Evolutionary conservation across 1,284 basidiomycete genomes (phyloP), one percentile per base, ranked within the genome.

Genomic region (Fistulinella cinereoalba): DNA sequence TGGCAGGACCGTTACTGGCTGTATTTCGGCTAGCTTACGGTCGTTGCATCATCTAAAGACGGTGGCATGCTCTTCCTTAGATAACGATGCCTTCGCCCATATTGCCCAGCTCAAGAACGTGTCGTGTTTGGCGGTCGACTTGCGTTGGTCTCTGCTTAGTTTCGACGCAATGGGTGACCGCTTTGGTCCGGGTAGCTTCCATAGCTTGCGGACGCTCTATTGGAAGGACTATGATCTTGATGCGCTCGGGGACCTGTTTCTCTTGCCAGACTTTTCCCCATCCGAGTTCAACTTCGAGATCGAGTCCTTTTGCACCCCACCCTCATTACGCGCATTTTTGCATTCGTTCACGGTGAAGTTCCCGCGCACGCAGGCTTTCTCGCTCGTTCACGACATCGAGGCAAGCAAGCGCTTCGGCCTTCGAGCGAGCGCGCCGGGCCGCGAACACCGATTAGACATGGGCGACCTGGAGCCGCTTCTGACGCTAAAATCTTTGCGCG

Each of bases 201-300:
- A 16, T 18, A 13, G 25, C 38, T 8, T 58, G 39, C 46, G 41
- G 22, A 57, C 55, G 2, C 51, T 61, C 7, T 18, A 34, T 41
- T 58, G 56, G 59, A 58, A 61, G n/a, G 56, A 58, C 18, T 61
- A 58, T 28, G 15, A 37, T 27, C 36, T 58, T 9, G 16, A 43
- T 12, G 29, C 32, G 10, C 57, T 61, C 5, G 18, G 25, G 15
- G 59, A 61, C 18, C 44, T 58, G 2, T 48, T 60, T 33, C 42
- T 60, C 31, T 37, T 58, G 38, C 59, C 59, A 0, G 38, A 50
- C 13, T 8, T 57, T 10, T 55, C 54, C 2, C 57, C 42, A 4
- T 27, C 42, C 11, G 34, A 27, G 10, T 4, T 61, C 23, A 41
- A 44, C 29, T 33, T 61, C 12, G 57, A 60, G 41, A 52, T 60